phyloP scores from a whole-genome alignment of 495 filamentous ascomycete genomes.

The Podospora comata region DNA sequence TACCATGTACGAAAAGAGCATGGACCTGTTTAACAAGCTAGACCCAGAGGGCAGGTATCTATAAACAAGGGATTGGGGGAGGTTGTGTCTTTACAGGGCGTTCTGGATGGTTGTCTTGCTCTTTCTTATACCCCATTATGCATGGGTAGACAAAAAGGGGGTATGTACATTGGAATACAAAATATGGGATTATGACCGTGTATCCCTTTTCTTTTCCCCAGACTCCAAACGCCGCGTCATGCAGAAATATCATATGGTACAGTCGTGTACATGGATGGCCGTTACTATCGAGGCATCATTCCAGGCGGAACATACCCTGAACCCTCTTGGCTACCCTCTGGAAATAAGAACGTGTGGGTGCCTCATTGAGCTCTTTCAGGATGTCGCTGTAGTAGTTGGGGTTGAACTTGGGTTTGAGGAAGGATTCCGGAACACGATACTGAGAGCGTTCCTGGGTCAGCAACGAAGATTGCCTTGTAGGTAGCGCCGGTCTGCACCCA shows the following conservation, averaged over 20 bases:
- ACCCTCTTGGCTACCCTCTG: slow-evolving; percentile 55
- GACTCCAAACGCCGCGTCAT: slow-evolving; percentile 27
- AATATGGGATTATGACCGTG: not conserved
- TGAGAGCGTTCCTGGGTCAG: slow-evolving; percentile 25
- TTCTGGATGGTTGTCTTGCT: not conserved
- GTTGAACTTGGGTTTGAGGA: slow-evolving; percentile 69
- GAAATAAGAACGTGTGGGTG: slow-evolving; percentile 59
- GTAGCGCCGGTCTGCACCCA: slow-evolving; percentile 25
- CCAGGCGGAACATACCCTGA: slow-evolving; percentile 63
- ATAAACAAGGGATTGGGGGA: slow-evolving; percentile 35
- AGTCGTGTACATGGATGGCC: slow-evolving; percentile 10
- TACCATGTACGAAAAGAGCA: slow-evolving; percentile 98
- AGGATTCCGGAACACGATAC: slow-evolving; percentile 60
- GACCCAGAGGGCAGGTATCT: slow-evolving; percentile 88
- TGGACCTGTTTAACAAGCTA: slow-evolving; percentile 75
- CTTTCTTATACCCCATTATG: slow-evolving; percentile 15
- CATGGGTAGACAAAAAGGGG: slow-evolving; percentile 18
- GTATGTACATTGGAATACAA: slow-evolving; percentile 2
- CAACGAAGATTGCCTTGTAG: too few relatives aligned
- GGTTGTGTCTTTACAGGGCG: not conserved
- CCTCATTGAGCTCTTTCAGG: slow-evolving; percentile 67
- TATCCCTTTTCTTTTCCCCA: not conserved
- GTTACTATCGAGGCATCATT: slow-evolving; percentile 3
- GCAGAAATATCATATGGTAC: slow-evolving; percentile 15
- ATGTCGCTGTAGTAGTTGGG: slow-evolving; percentile 75